Evolutionary conservation across 163 green algal genomes (phyloP), one percentile per base, ranked within the genome.

Genomic region (Chlamydomonas reinhardtii): DNA sequence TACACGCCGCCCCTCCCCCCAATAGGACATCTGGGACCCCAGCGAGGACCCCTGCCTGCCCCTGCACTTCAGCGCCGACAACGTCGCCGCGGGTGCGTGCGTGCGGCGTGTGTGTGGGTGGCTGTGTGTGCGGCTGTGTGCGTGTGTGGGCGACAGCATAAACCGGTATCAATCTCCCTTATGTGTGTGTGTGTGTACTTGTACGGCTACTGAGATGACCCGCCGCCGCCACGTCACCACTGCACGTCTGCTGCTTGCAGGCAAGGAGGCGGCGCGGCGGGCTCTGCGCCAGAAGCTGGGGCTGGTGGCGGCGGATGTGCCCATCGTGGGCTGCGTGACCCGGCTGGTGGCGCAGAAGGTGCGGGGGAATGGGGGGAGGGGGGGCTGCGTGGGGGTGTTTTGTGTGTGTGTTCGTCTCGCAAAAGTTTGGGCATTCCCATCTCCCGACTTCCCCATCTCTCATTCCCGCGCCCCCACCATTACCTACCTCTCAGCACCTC

Each of bases 11-110:
- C 1, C 52, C 48, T 84, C 68, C 31, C 9, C 68, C 8, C 16
- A n/a, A 2, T 20, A 85, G 5, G 96, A 98, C 73, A 95, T 98
- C 61, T 99, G 96, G 96, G 92, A 98, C 90, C 96, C 96, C 0
- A 73, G 87, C 22, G 86, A 87, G 24, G 95, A 99, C 88, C 73
- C 87, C 35, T 96, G 95, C 91, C 89, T 99, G 82, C 96, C 79
- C 24, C 73, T 72, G 69, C 79, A 86, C 79, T 86, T 35, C 69
- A 48, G 68, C 29, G n/a, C 68, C 0, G 93, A 97, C 35, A 93
- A 94, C 52, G 84, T 95, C 31, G 87, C 91, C 20, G 89, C 96
- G 90, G 98, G 98, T 82, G 99, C 99, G 92, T 88, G 87, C 52
- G 89, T 86, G 52, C 91, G 91, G 48, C 93, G 95, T 75, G 68